A percentile compares a stretch with the other conserved stretches of the same genome.
Conservation (phyloP, 2,329 filamentous ascomycete genomes). For the Aspergillus pseudoviridinutans region DNA sequence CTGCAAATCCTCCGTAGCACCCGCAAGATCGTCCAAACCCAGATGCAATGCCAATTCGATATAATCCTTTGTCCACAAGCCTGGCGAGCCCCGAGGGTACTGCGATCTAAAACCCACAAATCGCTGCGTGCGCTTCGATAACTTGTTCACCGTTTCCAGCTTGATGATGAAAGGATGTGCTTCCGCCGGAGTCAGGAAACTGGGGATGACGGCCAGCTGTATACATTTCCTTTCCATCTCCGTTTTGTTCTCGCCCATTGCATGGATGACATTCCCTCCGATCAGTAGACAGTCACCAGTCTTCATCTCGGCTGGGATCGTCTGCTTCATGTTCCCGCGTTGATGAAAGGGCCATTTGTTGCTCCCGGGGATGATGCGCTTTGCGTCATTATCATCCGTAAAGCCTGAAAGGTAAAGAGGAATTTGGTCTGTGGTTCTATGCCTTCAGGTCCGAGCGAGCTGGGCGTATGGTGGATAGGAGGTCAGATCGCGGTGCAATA, state of each 20-base stretch:
- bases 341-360: slow-evolving; percentile 6
- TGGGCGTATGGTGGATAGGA: neutral
- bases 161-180: neutral
- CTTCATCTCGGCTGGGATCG: slow-evolving; percentile 5
- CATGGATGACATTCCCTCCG: slow-evolving; percentile 5
- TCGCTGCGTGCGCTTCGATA: neutral
- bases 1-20: neutral
- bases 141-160: neutral
- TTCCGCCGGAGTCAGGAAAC: neutral
- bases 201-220: neutral
- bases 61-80: neutral
- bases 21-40: neutral
- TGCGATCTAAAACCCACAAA: neutral
- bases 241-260: neutral
- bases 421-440: slow-evolving; percentile 6
- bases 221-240: neutral
- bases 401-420: slow-evolving; percentile 6
- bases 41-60: neutral
- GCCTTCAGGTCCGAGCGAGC: slow-evolving; percentile 2
- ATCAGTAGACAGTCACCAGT: slow-evolving; percentile 4
- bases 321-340: neutral
- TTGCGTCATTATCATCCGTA: slow-evolving; percentile 14
- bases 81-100: neutral
- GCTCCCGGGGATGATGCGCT: slow-evolving; percentile 10
- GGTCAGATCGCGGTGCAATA: neutral